Evolutionary conservation across 2,329 filamentous ascomycete species (phyloP).

Genomic region (Fusarium vanettenii): DNA sequence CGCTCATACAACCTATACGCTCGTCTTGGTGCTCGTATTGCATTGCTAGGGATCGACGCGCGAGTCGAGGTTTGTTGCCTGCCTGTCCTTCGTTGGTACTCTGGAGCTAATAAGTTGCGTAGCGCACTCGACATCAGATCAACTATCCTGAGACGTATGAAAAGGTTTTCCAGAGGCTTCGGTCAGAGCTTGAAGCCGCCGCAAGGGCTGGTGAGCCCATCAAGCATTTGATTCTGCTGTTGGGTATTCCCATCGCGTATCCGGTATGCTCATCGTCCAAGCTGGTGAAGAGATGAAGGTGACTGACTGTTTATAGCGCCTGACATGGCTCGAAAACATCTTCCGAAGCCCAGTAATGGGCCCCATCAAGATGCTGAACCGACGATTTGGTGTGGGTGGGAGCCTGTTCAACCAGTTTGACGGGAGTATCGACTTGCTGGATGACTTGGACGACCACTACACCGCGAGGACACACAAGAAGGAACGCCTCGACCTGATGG

Average conservation of each 20-base stretch:
- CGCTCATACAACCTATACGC: slow-evolving; percentile 89
- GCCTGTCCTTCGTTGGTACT: not conserved
- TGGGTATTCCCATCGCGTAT: slow-evolving; percentile 89
- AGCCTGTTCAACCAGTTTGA: slow-evolving; percentile 94
- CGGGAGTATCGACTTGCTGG: slow-evolving; percentile 90
- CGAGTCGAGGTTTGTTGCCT: slow-evolving; percentile 76
- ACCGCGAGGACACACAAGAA: slow-evolving; percentile 91
- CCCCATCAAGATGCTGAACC: slow-evolving; percentile 89
- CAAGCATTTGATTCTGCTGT: slow-evolving; percentile 86
- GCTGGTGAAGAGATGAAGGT: not conserved
- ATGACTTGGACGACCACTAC: slow-evolving; percentile 96
- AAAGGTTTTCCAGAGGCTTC: slow-evolving; percentile 80
- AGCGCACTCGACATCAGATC: slow-evolving; percentile 89
- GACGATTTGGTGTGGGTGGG: slow-evolving; percentile 87
- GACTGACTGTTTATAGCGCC: slow-evolving; percentile 62
- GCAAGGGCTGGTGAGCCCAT: slow-evolving; percentile 78
- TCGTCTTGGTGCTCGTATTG: slow-evolving; percentile 82
- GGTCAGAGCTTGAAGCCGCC: slow-evolving; percentile 77
- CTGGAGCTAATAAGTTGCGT: slow-evolving; percentile 56
- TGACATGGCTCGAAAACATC: slow-evolving; percentile 97
- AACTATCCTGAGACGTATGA: slow-evolving; percentile 95
- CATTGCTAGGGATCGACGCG: slow-evolving; percentile 90
- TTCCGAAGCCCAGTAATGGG: slow-evolving; percentile 87
- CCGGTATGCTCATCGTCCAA: slow-evolving; percentile 64
- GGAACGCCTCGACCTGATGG: slow-evolving; percentile 82